These are phyloP conservation scores for Cladophialophora yegresii DNA, from an alignment of 2,329 filamentous ascomycete genomes.

Conservation along the genomic window DNA sequence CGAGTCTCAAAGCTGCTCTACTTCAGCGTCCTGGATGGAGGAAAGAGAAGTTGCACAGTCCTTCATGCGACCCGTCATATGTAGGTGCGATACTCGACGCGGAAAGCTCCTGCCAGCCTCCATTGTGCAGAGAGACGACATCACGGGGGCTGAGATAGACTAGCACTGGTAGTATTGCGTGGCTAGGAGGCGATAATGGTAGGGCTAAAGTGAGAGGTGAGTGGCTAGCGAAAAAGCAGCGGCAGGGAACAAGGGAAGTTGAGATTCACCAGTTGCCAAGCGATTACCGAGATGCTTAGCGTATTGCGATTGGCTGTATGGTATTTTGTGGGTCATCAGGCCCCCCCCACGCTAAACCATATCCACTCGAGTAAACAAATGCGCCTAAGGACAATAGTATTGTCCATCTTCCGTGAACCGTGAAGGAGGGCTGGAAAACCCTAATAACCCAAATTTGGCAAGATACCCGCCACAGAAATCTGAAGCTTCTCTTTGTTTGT, in stretches of 20 bases:
- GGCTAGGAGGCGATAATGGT: constrained; percentile 6
- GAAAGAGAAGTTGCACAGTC: constrained; percentile 7
- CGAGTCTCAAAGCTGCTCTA: constrained; percentile 6
- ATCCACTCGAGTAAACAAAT: constrained; percentile 3
- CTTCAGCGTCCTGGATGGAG: constrained; percentile 2
- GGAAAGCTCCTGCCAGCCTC: constrained; percentile 6
- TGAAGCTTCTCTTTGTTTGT: background rate
- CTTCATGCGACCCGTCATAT: constrained; percentile 7
- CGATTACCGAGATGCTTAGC: background rate
- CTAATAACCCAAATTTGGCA: background rate
- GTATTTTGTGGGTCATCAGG: background rate
- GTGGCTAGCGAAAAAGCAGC: background rate
- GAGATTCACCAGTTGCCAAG: background rate
- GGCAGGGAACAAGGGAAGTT: background rate
- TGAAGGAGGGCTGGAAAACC: background rate
- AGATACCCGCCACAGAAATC: background rate
- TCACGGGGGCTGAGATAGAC: background rate
- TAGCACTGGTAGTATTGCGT: constrained; percentile 1
- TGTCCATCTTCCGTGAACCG: too few relatives aligned
- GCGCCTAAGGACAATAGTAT: background rate
- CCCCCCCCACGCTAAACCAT: constrained; percentile 6
- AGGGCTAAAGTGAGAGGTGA: background rate
- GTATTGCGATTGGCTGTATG: background rate
- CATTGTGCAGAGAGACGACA: background rate
- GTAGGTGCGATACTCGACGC: background rate